These are phyloP conservation scores for Didymella glomerata DNA, from an alignment of 2,329 filamentous ascomycete species.

Conservation along the genomic window DNA sequence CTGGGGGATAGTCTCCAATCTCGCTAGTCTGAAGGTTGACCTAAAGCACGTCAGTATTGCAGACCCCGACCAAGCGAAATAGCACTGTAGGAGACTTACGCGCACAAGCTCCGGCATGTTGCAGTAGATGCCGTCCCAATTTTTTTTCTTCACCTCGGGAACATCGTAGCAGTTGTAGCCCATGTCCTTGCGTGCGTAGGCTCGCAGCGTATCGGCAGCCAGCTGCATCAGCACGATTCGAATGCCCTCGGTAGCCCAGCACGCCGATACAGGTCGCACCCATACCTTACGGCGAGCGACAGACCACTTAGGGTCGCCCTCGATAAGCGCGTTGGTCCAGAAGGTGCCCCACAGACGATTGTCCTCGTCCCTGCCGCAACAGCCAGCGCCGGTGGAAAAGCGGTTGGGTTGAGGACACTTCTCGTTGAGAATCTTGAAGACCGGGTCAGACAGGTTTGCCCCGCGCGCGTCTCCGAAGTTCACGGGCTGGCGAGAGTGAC, in stretches of 20 bases:
- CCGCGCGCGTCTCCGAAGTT: constrained; percentile 10
- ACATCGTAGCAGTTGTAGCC: constrained; percentile 8
- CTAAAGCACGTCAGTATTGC: neutral
- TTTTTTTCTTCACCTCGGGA: neutral
- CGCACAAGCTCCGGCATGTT: constrained; percentile 10
- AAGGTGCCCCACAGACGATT: neutral
- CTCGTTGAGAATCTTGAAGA: neutral
- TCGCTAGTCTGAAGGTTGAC: neutral
- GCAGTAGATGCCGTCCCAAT: constrained; percentile 2
- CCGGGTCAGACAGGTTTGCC: neutral
- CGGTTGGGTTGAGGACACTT: neutral
- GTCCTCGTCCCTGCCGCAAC: neutral
- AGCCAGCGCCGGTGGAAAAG: neutral
- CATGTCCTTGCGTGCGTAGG: neutral
- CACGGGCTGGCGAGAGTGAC: neutral
- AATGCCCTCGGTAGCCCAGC: neutral
- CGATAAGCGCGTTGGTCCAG: constrained; percentile 1
- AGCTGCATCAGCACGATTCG: constrained; percentile 4
- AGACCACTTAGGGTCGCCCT: constrained; percentile 1
- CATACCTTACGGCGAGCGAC: neutral
- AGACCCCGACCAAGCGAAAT: too few relatives aligned
- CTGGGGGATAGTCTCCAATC: neutral
- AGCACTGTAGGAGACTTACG: neutral
- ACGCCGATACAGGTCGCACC: neutral
- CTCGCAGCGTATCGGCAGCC: constrained; percentile 4